Evolutionary conservation across 768 basidiomycete genomes (phyloP).

Genomic region (Strobilomyces echinocephalus): DNA sequence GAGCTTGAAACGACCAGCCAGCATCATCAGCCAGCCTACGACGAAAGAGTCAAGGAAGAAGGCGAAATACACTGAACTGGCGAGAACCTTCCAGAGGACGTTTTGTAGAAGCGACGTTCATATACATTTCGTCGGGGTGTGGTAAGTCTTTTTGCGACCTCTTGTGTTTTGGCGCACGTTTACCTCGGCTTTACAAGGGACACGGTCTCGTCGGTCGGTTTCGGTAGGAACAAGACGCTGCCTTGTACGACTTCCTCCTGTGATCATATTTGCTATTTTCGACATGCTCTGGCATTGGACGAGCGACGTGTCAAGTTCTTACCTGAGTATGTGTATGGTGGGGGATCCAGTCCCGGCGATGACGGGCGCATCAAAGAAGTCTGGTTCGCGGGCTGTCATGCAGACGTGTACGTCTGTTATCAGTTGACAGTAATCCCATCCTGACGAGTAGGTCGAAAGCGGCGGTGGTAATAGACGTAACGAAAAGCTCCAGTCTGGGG

Average conservation of each 20-base stretch:
- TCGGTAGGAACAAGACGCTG: slow-evolving; percentile 28
- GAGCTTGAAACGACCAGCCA: slow-evolving; percentile 6
- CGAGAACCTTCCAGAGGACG: slow-evolving; percentile 31
- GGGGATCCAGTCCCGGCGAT: slow-evolving; percentile 7
- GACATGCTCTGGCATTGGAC: slow-evolving; percentile 46
- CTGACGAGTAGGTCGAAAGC: slow-evolving; percentile 10
- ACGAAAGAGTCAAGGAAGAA: slow-evolving; percentile 10
- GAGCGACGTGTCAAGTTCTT: slow-evolving; percentile 45
- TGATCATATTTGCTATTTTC: slow-evolving; percentile 38
- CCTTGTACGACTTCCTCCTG: slow-evolving; percentile 30
- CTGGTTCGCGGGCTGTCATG: slow-evolving; percentile 40
- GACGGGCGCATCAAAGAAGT: slow-evolving; percentile 36
- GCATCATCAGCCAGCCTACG: slow-evolving; percentile 5
- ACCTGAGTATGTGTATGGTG: slow-evolving; percentile 39
- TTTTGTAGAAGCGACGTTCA: slow-evolving; percentile 33
- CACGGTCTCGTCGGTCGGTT: slow-evolving; percentile 43
- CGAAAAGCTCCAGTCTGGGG: slow-evolving; percentile 25
- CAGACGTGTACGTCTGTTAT: slow-evolving; percentile 33
- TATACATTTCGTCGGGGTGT: slow-evolving; percentile 43
- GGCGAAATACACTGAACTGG: slow-evolving; percentile 18
- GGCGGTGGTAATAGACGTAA: slow-evolving; percentile 29
- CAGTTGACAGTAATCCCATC: neutral
- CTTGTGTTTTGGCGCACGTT: neutral
- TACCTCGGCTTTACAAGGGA: slow-evolving; percentile 31
- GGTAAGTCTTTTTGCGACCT: slow-evolving; percentile 26